Evolutionary conservation across 2,329 filamentous ascomycete species (phyloP).

Genomic region (Trichoderma sp.): DNA sequence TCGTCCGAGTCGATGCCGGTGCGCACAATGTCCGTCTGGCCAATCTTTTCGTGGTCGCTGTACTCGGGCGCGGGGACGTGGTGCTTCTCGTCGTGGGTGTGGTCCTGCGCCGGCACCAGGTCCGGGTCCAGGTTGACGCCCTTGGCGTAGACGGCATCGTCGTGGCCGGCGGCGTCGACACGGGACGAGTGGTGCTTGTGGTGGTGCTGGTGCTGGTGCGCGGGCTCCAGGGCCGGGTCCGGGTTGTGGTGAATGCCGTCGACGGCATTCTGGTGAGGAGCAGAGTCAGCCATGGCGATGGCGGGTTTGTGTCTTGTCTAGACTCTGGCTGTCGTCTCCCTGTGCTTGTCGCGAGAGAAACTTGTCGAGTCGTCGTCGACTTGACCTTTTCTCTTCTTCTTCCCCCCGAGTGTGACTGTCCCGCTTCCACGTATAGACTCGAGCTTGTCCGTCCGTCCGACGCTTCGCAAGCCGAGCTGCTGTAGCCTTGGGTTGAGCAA

Average conservation of each 20-base stretch:
- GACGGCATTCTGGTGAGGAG: constrained; percentile 20
- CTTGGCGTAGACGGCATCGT: constrained; percentile 53
- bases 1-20: constrained; percentile 36
- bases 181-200: constrained; percentile 48
- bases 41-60: constrained; percentile 45
- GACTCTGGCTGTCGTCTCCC: not conserved
- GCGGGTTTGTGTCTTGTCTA: not conserved
- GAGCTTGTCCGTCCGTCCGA: not conserved
- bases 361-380: too few species aligned
- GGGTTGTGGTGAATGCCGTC: constrained; percentile 35
- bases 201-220: constrained; percentile 48
- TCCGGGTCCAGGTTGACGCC: constrained; percentile 44
- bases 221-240: constrained; percentile 42
- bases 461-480: not conserved
- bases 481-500: constrained; percentile 15
- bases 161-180: constrained; percentile 39
- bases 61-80: constrained; percentile 41
- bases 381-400: constrained; percentile 7
- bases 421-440: not conserved
- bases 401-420: not conserved
- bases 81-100: constrained; percentile 37
- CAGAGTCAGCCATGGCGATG: constrained; percentile 22
- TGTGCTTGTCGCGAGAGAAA: too few species aligned
- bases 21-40: constrained; percentile 38
- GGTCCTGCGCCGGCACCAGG: constrained; percentile 40